Evolutionary conservation across 352 stramenopile species (phyloP), one percentile per base, ranked within the genome.

Genomic region (Globisporangium uncinulatum): DNA sequence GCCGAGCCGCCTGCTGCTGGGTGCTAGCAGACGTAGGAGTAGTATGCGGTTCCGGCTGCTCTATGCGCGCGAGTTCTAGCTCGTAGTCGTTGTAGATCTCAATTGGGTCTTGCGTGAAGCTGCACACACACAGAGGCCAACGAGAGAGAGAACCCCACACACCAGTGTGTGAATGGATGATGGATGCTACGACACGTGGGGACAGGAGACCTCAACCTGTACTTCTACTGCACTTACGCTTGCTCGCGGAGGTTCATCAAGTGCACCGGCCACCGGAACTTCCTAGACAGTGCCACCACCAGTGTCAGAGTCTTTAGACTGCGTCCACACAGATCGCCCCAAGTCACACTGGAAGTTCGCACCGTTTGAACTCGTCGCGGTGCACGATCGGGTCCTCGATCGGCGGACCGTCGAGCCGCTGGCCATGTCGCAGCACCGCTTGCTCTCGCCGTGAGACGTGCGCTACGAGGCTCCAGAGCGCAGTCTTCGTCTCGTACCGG

Each of bases 241-340:
- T 57, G 69, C 36, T 72, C 79, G n/a, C 69, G 70, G 29, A 89
- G 46, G 46, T 90, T 92, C 10, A 72, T 71, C 37, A 86, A 9
- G 37, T 76, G 78, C 43, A 84, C 62, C 36, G 83, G 83, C 83
- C 83, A 92, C 19, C 83, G 80, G 56, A 90, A 92, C 56, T 92
- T 89, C 6, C 83, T 92, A 54, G 11, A 32, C 10, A 50, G 10
- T 3, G 34, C 34, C 6, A 39, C 44, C 24, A 29, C 24, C 24
- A 29, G 24, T 29, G 24, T 29, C 24, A 1, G 24, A 29, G 24
- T 29, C 24, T 1, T 29, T 29, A 29, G 24, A 29, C 24, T 29
- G 24, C 24, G 24, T 29, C 24, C 39, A 42, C 5, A n/a, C 10
- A 17, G 31, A 24, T 48, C 0, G 11, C 24, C 21, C 29, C 6